Percentiles rank a stretch among this genome's conserved stretches.
These are phyloP conservation scores for Phytophthora uliginosa DNA, from an alignment of 352 stramenopile species.

Conservation along the genomic window DNA sequence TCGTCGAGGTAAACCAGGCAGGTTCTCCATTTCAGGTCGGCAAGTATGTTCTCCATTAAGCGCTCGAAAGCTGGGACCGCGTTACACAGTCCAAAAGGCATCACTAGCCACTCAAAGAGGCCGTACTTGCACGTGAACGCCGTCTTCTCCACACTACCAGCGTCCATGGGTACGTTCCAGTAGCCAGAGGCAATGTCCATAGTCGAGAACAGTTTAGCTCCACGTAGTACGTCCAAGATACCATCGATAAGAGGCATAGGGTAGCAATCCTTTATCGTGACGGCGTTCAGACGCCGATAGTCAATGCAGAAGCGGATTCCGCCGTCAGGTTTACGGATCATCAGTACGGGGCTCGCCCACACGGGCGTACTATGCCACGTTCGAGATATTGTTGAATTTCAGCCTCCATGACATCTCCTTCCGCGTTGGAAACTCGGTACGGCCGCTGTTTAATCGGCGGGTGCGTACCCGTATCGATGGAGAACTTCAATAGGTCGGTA, in stretches of 20 bases:
- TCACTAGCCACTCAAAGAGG: not conserved
- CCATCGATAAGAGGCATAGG: not conserved
- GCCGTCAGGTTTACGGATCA: slow-evolving; percentile 20
- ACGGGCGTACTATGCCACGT: not conserved
- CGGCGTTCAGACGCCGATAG: slow-evolving; percentile 9
- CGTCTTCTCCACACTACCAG: not conserved
- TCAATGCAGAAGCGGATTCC: slow-evolving; percentile 22
- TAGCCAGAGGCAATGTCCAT: not conserved
- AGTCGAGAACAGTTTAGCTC: not conserved
- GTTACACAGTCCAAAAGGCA: slow-evolving; percentile 11
- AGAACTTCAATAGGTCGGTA: not conserved
- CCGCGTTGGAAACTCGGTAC: slow-evolving; percentile 7
- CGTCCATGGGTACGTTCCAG: not conserved
- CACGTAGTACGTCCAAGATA: not conserved
- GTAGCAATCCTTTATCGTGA: slow-evolving; percentile 12
- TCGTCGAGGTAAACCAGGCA: slow-evolving; percentile 2
- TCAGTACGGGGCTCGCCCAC: slow-evolving; percentile 19
- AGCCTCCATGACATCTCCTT: slow-evolving; percentile 1
- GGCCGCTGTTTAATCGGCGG: not conserved
- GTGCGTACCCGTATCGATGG: not conserved
- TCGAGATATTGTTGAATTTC: slow-evolving; percentile 23
- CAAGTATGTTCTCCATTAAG: slow-evolving; percentile 2
- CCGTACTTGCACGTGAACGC: not conserved
- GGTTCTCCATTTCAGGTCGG: slow-evolving; percentile 4
- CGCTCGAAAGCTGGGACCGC: slow-evolving; percentile 1